Conservation (phyloP, 495 filamentous ascomycete genomes). For the Penicillium fimorum region DNA sequence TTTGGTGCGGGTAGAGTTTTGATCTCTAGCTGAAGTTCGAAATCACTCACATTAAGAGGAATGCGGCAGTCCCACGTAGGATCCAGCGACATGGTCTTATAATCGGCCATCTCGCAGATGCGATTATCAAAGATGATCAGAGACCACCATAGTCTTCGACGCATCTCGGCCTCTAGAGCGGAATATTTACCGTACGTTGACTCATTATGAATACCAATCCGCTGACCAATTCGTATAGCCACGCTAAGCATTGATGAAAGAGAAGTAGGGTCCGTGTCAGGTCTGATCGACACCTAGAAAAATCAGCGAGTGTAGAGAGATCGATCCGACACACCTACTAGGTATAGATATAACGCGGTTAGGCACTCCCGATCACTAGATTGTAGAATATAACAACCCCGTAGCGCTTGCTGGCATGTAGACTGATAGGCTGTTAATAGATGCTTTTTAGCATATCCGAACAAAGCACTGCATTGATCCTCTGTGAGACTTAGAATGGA, state of each 20-base stretch:
- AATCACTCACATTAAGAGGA: constrained; percentile 42
- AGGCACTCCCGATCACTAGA: background rate
- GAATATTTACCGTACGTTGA: constrained; percentile 21
- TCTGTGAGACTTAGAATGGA: constrained; percentile 43
- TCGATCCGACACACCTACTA: background rate
- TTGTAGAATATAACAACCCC: background rate
- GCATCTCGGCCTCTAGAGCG: constrained; percentile 66
- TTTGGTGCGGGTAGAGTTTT: constrained; percentile 17
- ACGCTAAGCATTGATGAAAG: constrained; percentile 55
- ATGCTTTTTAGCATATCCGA: constrained; percentile 36
- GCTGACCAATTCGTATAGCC: constrained; percentile 66
- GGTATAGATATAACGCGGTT: background rate
- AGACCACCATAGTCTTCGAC: constrained; percentile 72
- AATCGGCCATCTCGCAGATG: constrained; percentile 62
- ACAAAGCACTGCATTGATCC: constrained; percentile 54
- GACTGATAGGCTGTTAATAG: background rate
- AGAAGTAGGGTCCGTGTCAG: background rate
- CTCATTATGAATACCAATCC: constrained; percentile 51
- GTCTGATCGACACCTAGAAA: background rate
- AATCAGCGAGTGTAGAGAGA: background rate
- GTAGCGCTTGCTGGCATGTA: background rate
- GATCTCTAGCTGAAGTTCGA: constrained; percentile 32
- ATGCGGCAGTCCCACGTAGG: constrained; percentile 28
- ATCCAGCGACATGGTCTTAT: constrained; percentile 55
- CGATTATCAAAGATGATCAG: constrained; percentile 63